These are phyloP conservation scores for Mycena rebaudengoi DNA, from an alignment of 768 basidiomycete species.

Conservation along the genomic window DNA sequence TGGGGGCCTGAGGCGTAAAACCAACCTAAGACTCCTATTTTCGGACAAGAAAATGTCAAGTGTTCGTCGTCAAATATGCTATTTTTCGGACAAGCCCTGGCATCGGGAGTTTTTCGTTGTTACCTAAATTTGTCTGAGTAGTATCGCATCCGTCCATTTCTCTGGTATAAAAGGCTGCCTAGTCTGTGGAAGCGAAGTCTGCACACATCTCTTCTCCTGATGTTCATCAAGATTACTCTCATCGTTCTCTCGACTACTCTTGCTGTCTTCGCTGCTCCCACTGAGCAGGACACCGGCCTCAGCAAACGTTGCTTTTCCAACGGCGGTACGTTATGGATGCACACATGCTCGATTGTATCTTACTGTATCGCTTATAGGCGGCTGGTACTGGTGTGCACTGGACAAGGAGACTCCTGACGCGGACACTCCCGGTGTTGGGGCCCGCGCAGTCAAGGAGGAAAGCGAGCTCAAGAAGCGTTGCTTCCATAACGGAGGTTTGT, in stretches of 20 bases:
- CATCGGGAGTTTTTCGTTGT: too few species aligned
- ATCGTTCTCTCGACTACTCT: neutral
- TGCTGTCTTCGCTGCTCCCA: neutral
- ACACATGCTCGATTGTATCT: neutral
- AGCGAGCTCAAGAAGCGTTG: neutral
- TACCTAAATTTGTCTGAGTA: too few species aligned
- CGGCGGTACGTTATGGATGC: neutral
- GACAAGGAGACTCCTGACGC: neutral
- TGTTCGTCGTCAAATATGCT: too few species aligned
- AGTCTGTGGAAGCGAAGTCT: neutral
- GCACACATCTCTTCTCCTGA: neutral
- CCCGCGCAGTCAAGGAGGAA: neutral
- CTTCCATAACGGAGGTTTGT: neutral
- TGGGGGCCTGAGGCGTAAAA: too few species aligned
- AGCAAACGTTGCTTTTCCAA: neutral
- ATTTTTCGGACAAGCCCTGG: too few species aligned
- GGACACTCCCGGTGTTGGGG: neutral
- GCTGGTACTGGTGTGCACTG: neutral
- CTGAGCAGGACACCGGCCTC: neutral
- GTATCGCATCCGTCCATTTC: too few species aligned
- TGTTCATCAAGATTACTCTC: neutral
- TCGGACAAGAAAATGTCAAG: too few species aligned
- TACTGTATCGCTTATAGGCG: neutral
- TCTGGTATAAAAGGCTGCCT: neutral
- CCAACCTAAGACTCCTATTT: too few species aligned